phyloP scores from a whole-genome alignment of 768 basidiomycete species.

The Mycena epipterygia region DNA sequence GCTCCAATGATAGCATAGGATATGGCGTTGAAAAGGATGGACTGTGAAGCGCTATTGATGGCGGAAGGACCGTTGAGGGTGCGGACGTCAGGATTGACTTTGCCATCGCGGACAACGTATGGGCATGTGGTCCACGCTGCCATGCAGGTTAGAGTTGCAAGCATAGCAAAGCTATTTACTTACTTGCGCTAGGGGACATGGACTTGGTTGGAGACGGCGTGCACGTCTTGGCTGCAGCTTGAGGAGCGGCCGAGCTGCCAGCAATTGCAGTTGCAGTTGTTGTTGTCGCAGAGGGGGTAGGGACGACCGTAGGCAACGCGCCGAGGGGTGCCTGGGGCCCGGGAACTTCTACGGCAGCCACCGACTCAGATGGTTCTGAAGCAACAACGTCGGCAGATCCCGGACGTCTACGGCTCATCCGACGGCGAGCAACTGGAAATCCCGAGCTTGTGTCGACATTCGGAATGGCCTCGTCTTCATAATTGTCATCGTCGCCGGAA shows the following conservation, averaged over 20 bases:
- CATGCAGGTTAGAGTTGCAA: slow-evolving; percentile 4
- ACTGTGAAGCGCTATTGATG: slow-evolving; percentile 57
- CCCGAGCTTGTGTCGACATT: neutral
- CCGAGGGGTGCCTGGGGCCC: slow-evolving; percentile 38
- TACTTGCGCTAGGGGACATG: slow-evolving; percentile 66
- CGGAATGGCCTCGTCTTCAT: slow-evolving; percentile 16
- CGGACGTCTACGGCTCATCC: slow-evolving; percentile 31
- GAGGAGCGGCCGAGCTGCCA: slow-evolving; percentile 49
- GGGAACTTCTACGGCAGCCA: slow-evolving; percentile 4
- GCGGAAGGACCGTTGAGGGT: slow-evolving; percentile 57
- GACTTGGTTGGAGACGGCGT: slow-evolving; percentile 63
- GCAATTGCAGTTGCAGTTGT: slow-evolving; percentile 34
- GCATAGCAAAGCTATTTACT: slow-evolving; percentile 33
- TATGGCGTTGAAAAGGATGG: slow-evolving; percentile 60
- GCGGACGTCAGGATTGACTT: slow-evolving; percentile 69
- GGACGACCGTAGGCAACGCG: slow-evolving; percentile 42
- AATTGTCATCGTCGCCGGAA: slow-evolving; percentile 15
- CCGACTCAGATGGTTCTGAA: neutral
- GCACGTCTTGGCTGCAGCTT: slow-evolving; percentile 55
- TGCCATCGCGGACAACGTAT: slow-evolving; percentile 65
- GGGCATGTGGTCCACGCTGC: slow-evolving; percentile 57
- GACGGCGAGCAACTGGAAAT: neutral
- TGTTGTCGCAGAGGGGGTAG: slow-evolving; percentile 24
- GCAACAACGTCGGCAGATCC: neutral
- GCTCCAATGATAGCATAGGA: slow-evolving; percentile 51